Evolutionary conservation across 208 protist species (phyloP).

Genomic region (Naegleria lovaniensis): DNA sequence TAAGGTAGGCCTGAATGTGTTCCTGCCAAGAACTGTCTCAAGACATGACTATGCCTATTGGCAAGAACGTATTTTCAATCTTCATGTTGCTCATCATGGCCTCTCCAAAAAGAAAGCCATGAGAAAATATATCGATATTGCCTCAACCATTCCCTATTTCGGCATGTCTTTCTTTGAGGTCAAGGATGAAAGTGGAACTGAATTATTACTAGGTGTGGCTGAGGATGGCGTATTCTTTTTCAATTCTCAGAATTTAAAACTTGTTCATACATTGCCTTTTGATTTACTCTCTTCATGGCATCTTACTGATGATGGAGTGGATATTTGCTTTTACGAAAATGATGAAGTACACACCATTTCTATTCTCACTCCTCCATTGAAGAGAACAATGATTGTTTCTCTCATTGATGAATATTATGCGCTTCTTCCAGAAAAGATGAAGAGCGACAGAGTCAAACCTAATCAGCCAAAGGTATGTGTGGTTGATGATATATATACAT

Average conservation of each 20-base stretch:
- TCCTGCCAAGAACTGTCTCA: constrained; percentile 44
- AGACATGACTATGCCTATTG: constrained; percentile 51
- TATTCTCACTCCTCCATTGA: constrained; percentile 35
- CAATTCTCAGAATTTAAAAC: constrained; percentile 34
- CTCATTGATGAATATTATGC: constrained; percentile 46
- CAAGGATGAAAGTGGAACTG: constrained; percentile 39
- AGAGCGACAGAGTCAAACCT: background rate
- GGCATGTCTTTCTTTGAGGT: constrained; percentile 52
- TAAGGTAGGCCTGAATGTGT: constrained; percentile 41
- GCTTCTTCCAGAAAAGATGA: constrained; percentile 33
- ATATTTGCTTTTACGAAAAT: constrained; percentile 39
- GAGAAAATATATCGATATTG: constrained; percentile 42
- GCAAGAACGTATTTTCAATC: constrained; percentile 44
- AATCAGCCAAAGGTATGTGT: background rate
- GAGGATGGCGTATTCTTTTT: constrained; percentile 47
- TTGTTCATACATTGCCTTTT: constrained; percentile 35
- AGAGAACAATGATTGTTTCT: constrained; percentile 41
- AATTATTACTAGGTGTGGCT: constrained; percentile 44
- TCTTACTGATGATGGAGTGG: constrained; percentile 27
- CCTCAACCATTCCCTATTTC: constrained; percentile 38
- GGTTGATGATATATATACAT: too few relatives aligned
- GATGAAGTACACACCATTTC: constrained; percentile 40
- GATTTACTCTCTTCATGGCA: constrained; percentile 37
- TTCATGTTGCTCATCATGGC: constrained; percentile 36
- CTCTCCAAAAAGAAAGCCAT: constrained; percentile 33